phyloP scores from a whole-genome alignment of 2,329 filamentous ascomycete genomes.

The Ophiostoma triangulosporum region DNA sequence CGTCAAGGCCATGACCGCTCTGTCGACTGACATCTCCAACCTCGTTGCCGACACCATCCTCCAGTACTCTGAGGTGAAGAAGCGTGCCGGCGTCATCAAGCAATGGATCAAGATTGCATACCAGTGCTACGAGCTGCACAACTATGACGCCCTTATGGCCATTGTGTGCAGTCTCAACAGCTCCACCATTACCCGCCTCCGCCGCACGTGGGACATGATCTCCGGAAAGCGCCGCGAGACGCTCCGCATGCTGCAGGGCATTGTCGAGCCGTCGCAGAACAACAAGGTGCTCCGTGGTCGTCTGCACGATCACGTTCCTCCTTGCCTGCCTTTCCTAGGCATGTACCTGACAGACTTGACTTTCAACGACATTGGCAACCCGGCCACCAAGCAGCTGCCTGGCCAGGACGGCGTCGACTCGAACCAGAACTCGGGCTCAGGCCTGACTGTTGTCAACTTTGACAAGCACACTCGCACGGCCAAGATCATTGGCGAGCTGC shows the following conservation, averaged over 20 bases:
- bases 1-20: conserved; percentile 82
- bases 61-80: conserved; percentile 79
- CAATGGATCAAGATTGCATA: conserved; percentile 95
- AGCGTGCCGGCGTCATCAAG: conserved; percentile 79
- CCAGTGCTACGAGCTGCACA: conserved; percentile 77
- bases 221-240: conserved; percentile 70
- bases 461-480: conserved; percentile 93
- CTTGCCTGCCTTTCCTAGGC: conserved; percentile 88
- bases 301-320: conserved; percentile 74
- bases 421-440: conserved; percentile 38
- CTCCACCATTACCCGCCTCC: conserved; percentile 76
- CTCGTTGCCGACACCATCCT: conserved; percentile 89
- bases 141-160: conserved; percentile 94
- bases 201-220: conserved; percentile 83
- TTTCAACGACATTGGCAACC: conserved; percentile 90
- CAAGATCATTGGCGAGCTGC: conserved; percentile 88
- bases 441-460: conserved; percentile 82
- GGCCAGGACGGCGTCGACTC: conserved; percentile 27
- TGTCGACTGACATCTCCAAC: conserved; percentile 87
- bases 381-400: conserved; percentile 64
- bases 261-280: conserved; percentile 84
- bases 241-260: conserved; percentile 64
- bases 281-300: conserved; percentile 74
- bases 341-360: conserved; percentile 93
- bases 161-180: conserved; percentile 91